Percentiles rank a stretch among this genome's conserved stretches.
These are phyloP conservation scores for Candida sanyaensis DNA, from an alignment of 1,139 yeast genomes.

Conservation along the genomic window DNA sequence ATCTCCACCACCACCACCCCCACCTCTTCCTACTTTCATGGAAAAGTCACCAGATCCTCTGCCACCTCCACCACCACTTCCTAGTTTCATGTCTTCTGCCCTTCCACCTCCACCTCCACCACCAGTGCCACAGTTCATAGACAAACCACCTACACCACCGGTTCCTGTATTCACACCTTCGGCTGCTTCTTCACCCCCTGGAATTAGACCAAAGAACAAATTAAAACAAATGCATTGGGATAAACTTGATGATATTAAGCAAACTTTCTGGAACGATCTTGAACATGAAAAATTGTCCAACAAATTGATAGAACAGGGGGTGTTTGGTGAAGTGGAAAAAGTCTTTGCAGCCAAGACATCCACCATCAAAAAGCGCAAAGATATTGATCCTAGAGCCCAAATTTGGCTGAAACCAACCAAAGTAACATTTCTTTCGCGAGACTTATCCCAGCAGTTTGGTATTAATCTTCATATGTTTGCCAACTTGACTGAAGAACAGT, in stretches of 20 bases:
- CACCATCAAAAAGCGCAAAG: constrained; percentile 38
- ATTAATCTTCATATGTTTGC: constrained; percentile 86
- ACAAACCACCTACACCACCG: constrained; percentile 2
- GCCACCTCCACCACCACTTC: constrained; percentile 4
- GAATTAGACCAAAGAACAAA: constrained; percentile 57
- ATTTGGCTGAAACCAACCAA: constrained; percentile 31
- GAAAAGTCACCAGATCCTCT: not conserved
- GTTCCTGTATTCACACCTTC: not conserved
- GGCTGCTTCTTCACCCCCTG: constrained; percentile 8
- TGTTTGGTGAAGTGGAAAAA: constrained; percentile 74
- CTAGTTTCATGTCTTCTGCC: constrained; percentile 6
- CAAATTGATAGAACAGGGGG: constrained; percentile 65
- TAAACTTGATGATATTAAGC: constrained; percentile 64
- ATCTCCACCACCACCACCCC: constrained; percentile 16
- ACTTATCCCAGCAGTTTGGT: constrained; percentile 83
- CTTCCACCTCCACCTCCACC: constrained; percentile 10
- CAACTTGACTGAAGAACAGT: constrained; percentile 57
- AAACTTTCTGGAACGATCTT: constrained; percentile 80
- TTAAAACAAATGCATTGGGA: constrained; percentile 98
- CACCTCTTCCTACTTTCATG: constrained; percentile 13
- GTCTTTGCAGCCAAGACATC: constrained; percentile 70
- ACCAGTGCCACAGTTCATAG: not conserved
- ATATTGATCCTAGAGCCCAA: constrained; percentile 19
- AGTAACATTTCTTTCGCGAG: constrained; percentile 70
- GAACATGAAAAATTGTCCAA: constrained; percentile 51